Base-by-base conservation (phyloP, 2,329 filamentous ascomycete genomes). In the Ophioceras dolichostomum region DNA sequence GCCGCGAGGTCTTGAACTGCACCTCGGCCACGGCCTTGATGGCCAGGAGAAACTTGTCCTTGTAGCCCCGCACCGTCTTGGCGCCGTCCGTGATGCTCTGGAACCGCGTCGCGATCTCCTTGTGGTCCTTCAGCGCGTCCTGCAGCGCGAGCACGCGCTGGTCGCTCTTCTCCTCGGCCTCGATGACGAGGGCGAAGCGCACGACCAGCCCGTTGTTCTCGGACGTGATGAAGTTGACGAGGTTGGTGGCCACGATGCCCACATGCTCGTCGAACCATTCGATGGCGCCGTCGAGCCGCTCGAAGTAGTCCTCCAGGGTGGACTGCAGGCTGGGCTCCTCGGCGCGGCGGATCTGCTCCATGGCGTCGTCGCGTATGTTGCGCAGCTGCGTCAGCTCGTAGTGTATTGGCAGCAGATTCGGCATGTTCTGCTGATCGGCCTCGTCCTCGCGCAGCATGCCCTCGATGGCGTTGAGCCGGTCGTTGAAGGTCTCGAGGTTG, bases 201-300 rank as follows among this genome's bases (percentile, higher is more conserved):
- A 96, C 91, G 10, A 98, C 84, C 52, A 96, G 70, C 26, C 85
- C 82, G 46, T 84, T 81, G 53, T 95, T 94, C 43, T 88, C 88
- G 29, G 79, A 73, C 49, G 91, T 79, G 18, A 98, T 79, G 26
- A 96, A 68, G 43, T 79, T 81, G 48, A 98, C 91, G 41, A 98
- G 66, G 52, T 91, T 94, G 59, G 94, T 75, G 44, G 88, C 93
- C 33, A 94, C 77, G 17, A 83, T 73, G 6, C 85, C 88, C 41
- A 98, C 75, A 59, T 96, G 88, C 55, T 94, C 87, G 60, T 98
- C 89, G 53, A 98, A 98, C 79, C 83, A 87, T 47, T 87, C 84
- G 44, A 98, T 80, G 16, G 87, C 81, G 39, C 84, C 79, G 59
- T 96, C 88, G 39, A 98, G 62, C 16, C 82, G 73, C 39, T 79